Percentiles rank a stretch among this genome's conserved stretches.
These are phyloP conservation scores for Escovopsis sp. DNA, from an alignment of 2,329 filamentous ascomycete species.

Conservation along the genomic window DNA sequence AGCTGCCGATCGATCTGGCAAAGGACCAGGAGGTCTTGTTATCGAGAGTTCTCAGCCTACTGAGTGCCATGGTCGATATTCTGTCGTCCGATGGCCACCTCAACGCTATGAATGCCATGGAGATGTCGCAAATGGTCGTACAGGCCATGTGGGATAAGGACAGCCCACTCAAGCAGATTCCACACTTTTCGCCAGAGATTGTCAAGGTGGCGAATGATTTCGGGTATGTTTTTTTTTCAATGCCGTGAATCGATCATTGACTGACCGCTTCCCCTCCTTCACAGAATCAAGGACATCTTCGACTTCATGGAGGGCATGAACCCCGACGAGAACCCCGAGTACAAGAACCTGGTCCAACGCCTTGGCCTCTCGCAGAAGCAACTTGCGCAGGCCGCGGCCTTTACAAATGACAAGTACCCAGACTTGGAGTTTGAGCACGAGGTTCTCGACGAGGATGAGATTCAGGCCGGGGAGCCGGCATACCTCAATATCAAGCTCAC, in stretches of 20 bases:
- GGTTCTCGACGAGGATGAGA: conserved; percentile 63
- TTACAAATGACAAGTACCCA: conserved; percentile 93
- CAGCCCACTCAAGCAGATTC: conserved; percentile 92
- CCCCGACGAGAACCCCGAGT: conserved; percentile 76
- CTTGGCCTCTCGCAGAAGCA: conserved; percentile 70
- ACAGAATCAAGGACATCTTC: conserved; percentile 78
- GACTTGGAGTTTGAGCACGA: conserved; percentile 87
- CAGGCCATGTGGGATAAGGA: conserved; percentile 99
- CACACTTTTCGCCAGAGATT: conserved; percentile 74
- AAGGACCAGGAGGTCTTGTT: conserved; percentile 90
- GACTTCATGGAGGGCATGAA: conserved; percentile 99
- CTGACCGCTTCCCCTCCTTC: conserved; percentile 16
- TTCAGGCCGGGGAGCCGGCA: conserved; percentile 66
- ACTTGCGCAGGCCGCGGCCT: conserved; percentile 75
- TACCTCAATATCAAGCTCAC: conserved; percentile 75
- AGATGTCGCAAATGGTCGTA: conserved; percentile 98
- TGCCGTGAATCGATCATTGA: not conserved
- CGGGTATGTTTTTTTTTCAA: conserved; percentile 35
- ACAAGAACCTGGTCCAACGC: conserved; percentile 60
- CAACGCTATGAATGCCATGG: conserved; percentile 97
- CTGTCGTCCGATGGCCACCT: conserved; percentile 90
- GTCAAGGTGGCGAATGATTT: conserved; percentile 71
- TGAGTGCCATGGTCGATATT: conserved; percentile 88
- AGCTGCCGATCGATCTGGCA: conserved; percentile 83
- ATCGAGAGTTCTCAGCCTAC: conserved; percentile 68